phyloP scores from a whole-genome alignment of 768 basidiomycete genomes.

The Thelephora ganbajun region DNA sequence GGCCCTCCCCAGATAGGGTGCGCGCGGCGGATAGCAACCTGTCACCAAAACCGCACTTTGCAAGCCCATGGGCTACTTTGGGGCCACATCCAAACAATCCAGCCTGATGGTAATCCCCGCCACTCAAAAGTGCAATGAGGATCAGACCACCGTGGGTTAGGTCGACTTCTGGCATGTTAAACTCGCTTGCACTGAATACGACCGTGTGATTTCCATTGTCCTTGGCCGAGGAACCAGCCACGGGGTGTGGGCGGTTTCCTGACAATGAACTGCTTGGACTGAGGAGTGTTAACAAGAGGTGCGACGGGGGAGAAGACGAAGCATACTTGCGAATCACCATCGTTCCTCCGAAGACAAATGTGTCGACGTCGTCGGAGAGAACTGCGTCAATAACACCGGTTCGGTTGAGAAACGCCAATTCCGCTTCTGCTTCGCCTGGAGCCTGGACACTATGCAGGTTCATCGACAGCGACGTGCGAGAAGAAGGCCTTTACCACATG shows the following conservation, averaged over 20 bases:
- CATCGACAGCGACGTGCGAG: constrained; percentile 18
- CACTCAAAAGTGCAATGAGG: constrained; percentile 73
- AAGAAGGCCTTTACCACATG: constrained; percentile 32
- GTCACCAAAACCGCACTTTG: constrained; percentile 71
- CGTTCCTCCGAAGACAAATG: constrained; percentile 76
- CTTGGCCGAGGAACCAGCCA: constrained; percentile 50
- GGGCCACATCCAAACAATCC: constrained; percentile 58
- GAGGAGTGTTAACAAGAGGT: neutral
- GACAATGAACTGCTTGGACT: constrained; percentile 62
- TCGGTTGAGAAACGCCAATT: constrained; percentile 74
- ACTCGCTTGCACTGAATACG: constrained; percentile 23
- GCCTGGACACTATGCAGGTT: constrained; percentile 30
- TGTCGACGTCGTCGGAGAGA: constrained; percentile 89
- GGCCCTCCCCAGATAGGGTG: constrained; percentile 25
- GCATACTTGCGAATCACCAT: constrained; percentile 74
- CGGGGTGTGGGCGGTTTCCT: constrained; percentile 52
- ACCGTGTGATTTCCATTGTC: constrained; percentile 60
- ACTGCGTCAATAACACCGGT: constrained; percentile 79
- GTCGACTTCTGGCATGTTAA: constrained; percentile 30
- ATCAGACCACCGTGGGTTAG: constrained; percentile 58
- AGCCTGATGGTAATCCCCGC: constrained; percentile 77
- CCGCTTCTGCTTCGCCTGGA: constrained; percentile 91
- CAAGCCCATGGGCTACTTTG: constrained; percentile 62
- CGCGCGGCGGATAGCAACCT: constrained; percentile 45
- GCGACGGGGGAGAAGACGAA: neutral